phyloP scores from a whole-genome alignment of 2,329 filamentous ascomycete species.

The Ascochyta fabae region DNA sequence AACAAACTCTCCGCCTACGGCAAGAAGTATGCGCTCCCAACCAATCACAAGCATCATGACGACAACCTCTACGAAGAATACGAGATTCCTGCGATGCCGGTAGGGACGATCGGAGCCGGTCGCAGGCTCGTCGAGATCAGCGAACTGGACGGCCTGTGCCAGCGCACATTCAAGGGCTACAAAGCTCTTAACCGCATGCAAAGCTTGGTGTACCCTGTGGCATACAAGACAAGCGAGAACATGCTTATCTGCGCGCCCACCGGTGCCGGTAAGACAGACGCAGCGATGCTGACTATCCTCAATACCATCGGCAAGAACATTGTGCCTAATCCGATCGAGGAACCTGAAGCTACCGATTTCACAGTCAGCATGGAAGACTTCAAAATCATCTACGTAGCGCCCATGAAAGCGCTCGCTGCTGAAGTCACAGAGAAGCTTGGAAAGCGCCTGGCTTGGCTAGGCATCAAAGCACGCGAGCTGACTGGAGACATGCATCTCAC shows the following conservation, averaged over 20 bases:
- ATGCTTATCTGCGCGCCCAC: conserved; percentile 99
- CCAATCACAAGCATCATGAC: conserved; percentile 74
- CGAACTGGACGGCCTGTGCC: conserved; percentile 87
- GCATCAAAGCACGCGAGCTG: conserved; percentile 88
- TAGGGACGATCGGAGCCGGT: conserved; percentile 74
- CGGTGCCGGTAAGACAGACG: conserved; percentile 98
- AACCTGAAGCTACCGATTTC: conserved; percentile 77
- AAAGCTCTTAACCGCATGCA: conserved; percentile 97
- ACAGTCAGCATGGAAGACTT: conserved; percentile 85
- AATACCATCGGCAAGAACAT: conserved; percentile 89
- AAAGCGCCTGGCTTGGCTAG: conserved; percentile 90
- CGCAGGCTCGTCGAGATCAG: conserved; percentile 79
- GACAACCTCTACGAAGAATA: conserved; percentile 88
- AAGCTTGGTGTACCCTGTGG: conserved; percentile 92
- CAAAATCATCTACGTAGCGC: conserved; percentile 98
- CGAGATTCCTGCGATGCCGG: conserved; percentile 79
- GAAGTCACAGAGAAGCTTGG: conserved; percentile 95
- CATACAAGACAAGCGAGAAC: conserved; percentile 95
- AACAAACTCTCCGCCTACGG: conserved; percentile 84
- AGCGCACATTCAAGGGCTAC: conserved; percentile 92
- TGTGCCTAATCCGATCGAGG: conserved; percentile 77
- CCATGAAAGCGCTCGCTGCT: conserved; percentile 97
- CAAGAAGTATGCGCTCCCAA: conserved; percentile 80
- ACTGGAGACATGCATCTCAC: conserved; percentile 99
- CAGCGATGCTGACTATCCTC: conserved; percentile 93